These are phyloP conservation scores for Neopestalotiopsis sp. DNA, from an alignment of 2,329 filamentous ascomycete species.

Conservation along the genomic window DNA sequence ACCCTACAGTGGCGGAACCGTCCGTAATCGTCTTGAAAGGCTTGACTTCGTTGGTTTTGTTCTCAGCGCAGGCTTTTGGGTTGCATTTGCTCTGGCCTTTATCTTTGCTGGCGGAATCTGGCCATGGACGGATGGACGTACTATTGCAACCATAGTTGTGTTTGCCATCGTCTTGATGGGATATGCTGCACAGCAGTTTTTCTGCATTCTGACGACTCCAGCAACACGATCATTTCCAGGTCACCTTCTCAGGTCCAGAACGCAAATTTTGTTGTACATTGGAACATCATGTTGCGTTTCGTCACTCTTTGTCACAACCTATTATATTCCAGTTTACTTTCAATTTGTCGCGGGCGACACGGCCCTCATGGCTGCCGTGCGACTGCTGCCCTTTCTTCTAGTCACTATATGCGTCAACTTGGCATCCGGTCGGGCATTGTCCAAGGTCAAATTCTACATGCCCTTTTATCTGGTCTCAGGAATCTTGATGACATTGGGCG, in stretches of 20 bases:
- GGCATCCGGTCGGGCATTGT: conserved; percentile 29
- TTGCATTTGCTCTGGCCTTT: conserved; percentile 51
- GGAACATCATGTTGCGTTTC: conserved; percentile 32
- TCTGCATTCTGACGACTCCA: conserved; percentile 43
- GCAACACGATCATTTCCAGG: conserved; percentile 49
- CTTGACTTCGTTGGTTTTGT: conserved; percentile 51
- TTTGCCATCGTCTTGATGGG: conserved; percentile 44
- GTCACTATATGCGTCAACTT: conserved; percentile 40
- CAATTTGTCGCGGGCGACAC: conserved; percentile 48
- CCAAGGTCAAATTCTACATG: conserved; percentile 34
- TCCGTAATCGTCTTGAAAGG: conserved; percentile 31
- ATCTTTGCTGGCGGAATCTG: conserved; percentile 55
- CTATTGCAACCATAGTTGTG: conserved; percentile 51
- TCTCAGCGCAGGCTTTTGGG: conserved; percentile 45
- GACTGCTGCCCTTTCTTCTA: conserved; percentile 46
- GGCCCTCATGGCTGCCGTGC: conserved; percentile 44
- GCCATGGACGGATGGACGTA: conserved; percentile 48
- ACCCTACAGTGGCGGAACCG: conserved; percentile 21
- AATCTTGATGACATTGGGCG: conserved; percentile 39
- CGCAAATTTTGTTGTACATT: conserved; percentile 43
- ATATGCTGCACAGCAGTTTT: conserved; percentile 52
- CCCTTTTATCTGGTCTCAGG: conserved; percentile 44
- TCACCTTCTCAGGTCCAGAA: conserved; percentile 28
- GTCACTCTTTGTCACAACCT: conserved; percentile 39
- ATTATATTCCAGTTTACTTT: conserved; percentile 59